Evolutionary conservation across 2,329 filamentous ascomycete genomes (phyloP), one percentile per base, ranked within the genome.

Genomic region (Lojkania enalia): DNA sequence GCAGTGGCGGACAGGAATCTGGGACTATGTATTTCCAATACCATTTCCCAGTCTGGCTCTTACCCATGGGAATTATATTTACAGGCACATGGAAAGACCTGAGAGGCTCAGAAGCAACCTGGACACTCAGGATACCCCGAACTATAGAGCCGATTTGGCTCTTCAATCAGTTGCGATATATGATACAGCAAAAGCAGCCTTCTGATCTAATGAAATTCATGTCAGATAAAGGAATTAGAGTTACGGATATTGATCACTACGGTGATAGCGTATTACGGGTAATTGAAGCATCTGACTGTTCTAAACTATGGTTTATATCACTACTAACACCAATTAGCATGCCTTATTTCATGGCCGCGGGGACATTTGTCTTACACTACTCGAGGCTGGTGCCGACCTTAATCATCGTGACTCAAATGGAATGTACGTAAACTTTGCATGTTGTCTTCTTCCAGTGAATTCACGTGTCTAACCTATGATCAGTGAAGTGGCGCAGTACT

Each of bases 21-120:
- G 41, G 32, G 7, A 27, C 41, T 4, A 13, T 38, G 7, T 20
- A 37, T 20, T 44, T 44, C 20, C 32, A 37, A n/a, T 44, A 44
- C 23, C 20, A 29, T 13, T 38, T 44, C 25, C 41, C 41, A 9
- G 15, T 13, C 4, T 44, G 41, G 41, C 14, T 44, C 13, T 20
- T 44, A n/a, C 32, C 41, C n/a, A 2, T 6, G 4, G 38, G 25
- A 4, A 13, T 40, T 4, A 12, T 20, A 13, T 11, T 40, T 32
- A 11, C 14, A 4, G 23, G 38, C n/a, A 15, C n/a, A 2, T 40
- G 38, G 23, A 14, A 29, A 2, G 27, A 20, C 14, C 23, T 40
- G 20, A 32, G 23, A 20, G 23, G 23, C 13, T 15, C 19, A 12
- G 38, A 27, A 3, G 23, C 25, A 13, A 29, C 27, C 5, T 40